Percentiles rank a stretch among this genome's conserved stretches.
Conservation (phyloP, 768 basidiomycete species). For the Rhizopogon vinicolor region DNA sequence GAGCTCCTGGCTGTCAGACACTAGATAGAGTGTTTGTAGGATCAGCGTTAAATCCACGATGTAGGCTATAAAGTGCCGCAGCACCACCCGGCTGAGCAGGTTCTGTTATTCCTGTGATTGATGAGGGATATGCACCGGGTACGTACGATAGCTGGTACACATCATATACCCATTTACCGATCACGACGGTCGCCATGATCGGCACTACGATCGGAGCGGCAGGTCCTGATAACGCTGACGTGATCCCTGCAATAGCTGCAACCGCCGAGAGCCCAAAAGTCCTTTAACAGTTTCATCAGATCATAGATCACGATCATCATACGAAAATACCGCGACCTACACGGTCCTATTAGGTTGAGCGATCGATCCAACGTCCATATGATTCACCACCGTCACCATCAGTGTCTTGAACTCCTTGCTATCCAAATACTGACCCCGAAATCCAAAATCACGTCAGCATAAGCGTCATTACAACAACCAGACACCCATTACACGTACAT, state of each 20-base stretch:
- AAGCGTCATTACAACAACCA: too few relatives aligned
- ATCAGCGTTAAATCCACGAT: conserved; percentile 20
- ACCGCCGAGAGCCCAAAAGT: not conserved
- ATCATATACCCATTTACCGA: not conserved
- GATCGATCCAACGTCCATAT: not conserved
- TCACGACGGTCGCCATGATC: not conserved
- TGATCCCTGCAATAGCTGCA: not conserved
- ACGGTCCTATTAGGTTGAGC: not conserved
- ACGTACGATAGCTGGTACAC: not conserved
- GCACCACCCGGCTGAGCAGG: not conserved
- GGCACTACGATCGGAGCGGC: not conserved
- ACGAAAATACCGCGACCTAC: not conserved
- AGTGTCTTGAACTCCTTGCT: not conserved
- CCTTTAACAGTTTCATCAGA: not conserved
- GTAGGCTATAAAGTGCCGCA: conserved; percentile 17
- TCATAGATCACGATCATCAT: too few relatives aligned
- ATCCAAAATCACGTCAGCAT: not conserved
- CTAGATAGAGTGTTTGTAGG: conserved; percentile 14
- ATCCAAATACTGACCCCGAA: not conserved
- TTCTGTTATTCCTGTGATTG: not conserved
- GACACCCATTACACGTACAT: not conserved
- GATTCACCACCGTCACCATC: not conserved
- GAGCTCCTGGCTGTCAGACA: not conserved
- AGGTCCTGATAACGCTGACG: not conserved
- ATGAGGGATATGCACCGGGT: not conserved